Percentiles rank a stretch among this genome's conserved stretches.
Conservation (phyloP, 1,284 basidiomycete species). For the Leccinum griseonigrum region DNA sequence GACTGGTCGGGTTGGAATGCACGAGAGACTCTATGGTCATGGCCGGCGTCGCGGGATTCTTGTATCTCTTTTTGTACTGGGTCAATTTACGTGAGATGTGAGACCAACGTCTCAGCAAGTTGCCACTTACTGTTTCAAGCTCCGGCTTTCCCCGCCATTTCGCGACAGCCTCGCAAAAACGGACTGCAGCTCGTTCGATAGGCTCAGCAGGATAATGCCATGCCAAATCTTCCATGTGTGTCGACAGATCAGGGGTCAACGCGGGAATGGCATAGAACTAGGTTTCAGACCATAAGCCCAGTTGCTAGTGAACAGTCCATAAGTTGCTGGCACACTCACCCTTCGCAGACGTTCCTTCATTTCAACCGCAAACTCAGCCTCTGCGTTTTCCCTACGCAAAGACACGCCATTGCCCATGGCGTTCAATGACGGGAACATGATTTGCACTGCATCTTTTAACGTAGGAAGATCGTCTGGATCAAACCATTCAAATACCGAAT, state of each 20-base stretch:
- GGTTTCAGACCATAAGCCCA: conserved; percentile 11
- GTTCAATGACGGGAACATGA: conserved; percentile 65
- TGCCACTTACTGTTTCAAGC: conserved; percentile 61
- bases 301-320: background rate
- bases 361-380: conserved; percentile 62
- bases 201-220: conserved; percentile 78
- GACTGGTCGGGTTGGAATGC: conserved; percentile 60
- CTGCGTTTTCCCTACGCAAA: conserved; percentile 40
- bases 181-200: conserved; percentile 70
- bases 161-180: conserved; percentile 77
- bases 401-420: conserved; percentile 26
- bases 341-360: conserved; percentile 66
- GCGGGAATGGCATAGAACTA: conserved; percentile 74
- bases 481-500: conserved; percentile 53
- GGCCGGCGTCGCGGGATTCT: conserved; percentile 35
- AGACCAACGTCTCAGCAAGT: background rate
- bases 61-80: conserved; percentile 55
- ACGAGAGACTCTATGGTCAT: conserved; percentile 62
- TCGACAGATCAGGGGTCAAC: conserved; percentile 67
- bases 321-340: conserved; percentile 42
- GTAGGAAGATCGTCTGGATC: conserved; percentile 76
- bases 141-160: conserved; percentile 81
- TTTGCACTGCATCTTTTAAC: conserved; percentile 58
- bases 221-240: conserved; percentile 77
- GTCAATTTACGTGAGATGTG: conserved; percentile 13